Evolutionary conservation across 2,329 filamentous ascomycete genomes (phyloP).

Genomic region (Botrytis medusae): DNA sequence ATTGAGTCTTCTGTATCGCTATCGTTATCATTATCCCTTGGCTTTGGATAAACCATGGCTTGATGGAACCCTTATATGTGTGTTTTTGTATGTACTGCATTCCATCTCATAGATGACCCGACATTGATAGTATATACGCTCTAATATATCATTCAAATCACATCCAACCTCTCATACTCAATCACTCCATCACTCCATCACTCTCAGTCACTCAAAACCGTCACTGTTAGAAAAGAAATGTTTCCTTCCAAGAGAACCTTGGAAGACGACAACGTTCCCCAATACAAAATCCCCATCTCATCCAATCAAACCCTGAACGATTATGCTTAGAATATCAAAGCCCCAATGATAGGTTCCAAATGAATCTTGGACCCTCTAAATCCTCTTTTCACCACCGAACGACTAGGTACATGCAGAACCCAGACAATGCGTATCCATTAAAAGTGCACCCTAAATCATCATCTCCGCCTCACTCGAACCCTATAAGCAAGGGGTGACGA

Average conservation of each 20-base stretch:
- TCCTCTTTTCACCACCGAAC: neutral
- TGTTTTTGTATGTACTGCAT: neutral
- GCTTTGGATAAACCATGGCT: neutral
- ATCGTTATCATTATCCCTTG: conserved; percentile 1
- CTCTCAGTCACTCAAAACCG: neutral
- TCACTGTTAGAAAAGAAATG: neutral
- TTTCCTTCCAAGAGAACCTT: no score
- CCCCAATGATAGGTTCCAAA: neutral
- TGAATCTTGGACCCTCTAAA: neutral
- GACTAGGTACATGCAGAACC: conserved; percentile 1
- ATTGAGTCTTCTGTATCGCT: neutral
- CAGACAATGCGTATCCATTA: neutral
- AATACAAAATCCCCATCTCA: neutral
- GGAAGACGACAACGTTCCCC: neutral
- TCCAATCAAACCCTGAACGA: neutral
- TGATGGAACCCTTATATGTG: neutral
- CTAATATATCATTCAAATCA: neutral
- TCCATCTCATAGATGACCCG: neutral
- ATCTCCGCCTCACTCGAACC: conserved; percentile 16
- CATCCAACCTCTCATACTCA: neutral
- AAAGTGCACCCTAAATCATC: neutral
- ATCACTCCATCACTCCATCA: neutral
- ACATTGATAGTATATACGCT: neutral
- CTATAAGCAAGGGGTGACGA: conserved; percentile 20
- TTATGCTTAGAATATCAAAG: conserved; percentile 1